Base-by-base conservation (phyloP, 139 green algal species). In the Astrephomene gubernaculifera region DNA sequence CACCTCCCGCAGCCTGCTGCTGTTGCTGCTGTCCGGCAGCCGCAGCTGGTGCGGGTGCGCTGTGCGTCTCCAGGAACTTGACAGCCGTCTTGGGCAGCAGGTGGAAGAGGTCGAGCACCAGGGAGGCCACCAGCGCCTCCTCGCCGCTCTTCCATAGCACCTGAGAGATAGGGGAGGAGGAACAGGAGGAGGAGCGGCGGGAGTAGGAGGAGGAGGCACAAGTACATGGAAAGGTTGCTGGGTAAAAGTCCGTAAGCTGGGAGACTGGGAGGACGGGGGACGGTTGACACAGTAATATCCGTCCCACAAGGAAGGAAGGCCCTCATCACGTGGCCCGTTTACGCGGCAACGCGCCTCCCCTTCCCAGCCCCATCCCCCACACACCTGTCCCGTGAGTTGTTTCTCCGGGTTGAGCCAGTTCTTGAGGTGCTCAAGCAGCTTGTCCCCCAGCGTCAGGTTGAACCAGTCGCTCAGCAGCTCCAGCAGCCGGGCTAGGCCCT, bases 91-190 rank as follows among this genome's bases (percentile, higher is more conserved):
- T 83, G 7, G 97, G 97, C 64, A 99, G 92, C 78, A 97, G 94
- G 87, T 98, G 96, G 89, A 99, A 99, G 7, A 99, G 94, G 44
- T 99, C 95, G 53, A 99, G 90, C 38, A 98, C 95, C 33, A 92
- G 92, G 4, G 95, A 94, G 2, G 96, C 96, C 0, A 99, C 91
- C 65, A 95, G 90, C 29, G 93, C 87, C 88, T 99, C 97, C 60
- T 98, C 95, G 31, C 95, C 95, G 64, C 53, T 7, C 38, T 80
- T 60, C 71, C 87, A 89, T 38, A 82, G 54, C 38, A 71, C 54
- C 33, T 63, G 33, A 27, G 61, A 53, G 38, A 68, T 53, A n/a
- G 71, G 43, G 38, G n/a, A n/a, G n/a, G n/a, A n/a, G n/a, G n/a
- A n/a, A n/a, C n/a, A n/a, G n/a, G n/a, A n/a, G n/a, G n/a, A n/a